A percentile compares a stretch with the other conserved stretches of the same genome.
These are phyloP conservation scores for Diaporthe citriasiana DNA, from an alignment of 2,329 filamentous ascomycete genomes.

Conservation along the genomic window DNA sequence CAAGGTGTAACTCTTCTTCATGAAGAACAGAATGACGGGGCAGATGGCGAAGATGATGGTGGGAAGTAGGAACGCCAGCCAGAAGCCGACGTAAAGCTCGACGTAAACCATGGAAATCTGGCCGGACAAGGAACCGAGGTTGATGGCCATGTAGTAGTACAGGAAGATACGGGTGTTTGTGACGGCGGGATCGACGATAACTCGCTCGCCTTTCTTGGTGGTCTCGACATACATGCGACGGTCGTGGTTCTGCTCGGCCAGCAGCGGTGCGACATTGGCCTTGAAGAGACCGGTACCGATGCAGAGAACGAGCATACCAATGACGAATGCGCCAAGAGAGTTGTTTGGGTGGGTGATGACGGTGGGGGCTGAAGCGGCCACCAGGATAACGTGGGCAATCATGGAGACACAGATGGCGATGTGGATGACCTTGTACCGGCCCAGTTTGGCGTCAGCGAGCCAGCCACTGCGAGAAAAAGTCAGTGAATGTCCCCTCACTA, in stretches of 20 bases:
- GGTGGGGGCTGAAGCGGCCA: conserved; percentile 73
- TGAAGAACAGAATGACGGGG: conserved; percentile 72
- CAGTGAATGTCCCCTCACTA: neutral
- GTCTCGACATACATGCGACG: conserved; percentile 70
- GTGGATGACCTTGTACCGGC: conserved; percentile 81
- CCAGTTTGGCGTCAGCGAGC: conserved; percentile 78
- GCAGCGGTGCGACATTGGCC: conserved; percentile 80
- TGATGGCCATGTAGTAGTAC: conserved; percentile 77
- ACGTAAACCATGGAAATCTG: conserved; percentile 79
- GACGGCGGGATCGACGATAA: conserved; percentile 78
- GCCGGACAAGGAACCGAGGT: conserved; percentile 75
- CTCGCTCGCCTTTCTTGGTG: conserved; percentile 70
- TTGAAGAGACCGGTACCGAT: conserved; percentile 86
- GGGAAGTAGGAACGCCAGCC: conserved; percentile 77
- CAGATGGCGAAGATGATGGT: conserved; percentile 75
- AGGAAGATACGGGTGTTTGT: conserved; percentile 79
- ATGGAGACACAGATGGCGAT: conserved; percentile 76
- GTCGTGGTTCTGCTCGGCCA: conserved; percentile 78
- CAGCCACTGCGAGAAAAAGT: conserved; percentile 56
- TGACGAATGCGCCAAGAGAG: conserved; percentile 76
- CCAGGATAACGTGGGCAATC: conserved; percentile 76
- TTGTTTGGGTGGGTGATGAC: conserved; percentile 71
- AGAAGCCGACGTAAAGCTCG: conserved; percentile 83
- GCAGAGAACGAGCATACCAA: conserved; percentile 69
- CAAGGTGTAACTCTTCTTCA: conserved; percentile 70